Percentiles rank a stretch among this genome's conserved stretches.
phyloP scores from a whole-genome alignment of 257 asterid species.

The Ophiorrhiza pumila region DNA sequence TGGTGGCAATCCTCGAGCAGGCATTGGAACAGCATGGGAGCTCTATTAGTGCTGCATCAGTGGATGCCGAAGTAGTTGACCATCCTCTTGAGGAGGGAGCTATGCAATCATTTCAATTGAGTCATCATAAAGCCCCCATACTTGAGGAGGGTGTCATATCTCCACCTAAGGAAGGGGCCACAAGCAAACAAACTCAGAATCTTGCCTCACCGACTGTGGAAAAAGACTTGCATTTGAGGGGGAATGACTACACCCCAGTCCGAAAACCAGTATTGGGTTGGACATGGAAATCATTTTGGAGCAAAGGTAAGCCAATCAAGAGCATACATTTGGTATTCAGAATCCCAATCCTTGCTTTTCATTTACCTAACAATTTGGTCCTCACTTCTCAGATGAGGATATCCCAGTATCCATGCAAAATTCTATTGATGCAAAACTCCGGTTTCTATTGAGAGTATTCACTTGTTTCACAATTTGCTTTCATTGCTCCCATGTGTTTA shows the following conservation, averaged over 20 bases:
- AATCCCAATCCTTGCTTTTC: not conserved
- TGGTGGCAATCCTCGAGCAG: conserved; percentile 15
- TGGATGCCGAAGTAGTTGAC: not conserved
- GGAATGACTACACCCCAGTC: not conserved
- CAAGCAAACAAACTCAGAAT: not conserved
- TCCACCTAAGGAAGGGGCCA: not conserved
- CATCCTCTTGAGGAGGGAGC: not conserved
- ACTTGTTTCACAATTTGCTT: too few relatives aligned
- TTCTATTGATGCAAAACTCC: too few relatives aligned
- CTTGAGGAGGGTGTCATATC: not conserved
- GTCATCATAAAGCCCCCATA: not conserved
- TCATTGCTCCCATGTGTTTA: too few relatives aligned
- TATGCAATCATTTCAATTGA: not conserved
- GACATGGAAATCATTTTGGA: not conserved
- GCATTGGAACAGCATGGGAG: not conserved
- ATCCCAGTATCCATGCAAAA: too few relatives aligned
- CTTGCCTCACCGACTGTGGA: not conserved
- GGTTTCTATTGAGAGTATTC: too few relatives aligned
- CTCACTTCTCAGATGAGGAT: not conserved
- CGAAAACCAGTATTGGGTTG: not conserved
- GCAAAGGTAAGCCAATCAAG: not conserved
- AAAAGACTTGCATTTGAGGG: not conserved
- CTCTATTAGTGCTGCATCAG: not conserved
- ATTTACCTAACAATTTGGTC: too few relatives aligned
- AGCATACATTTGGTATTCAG: not conserved